A percentile compares a stretch with the other conserved stretches of the same genome.
Evolutionary conservation across 208 protist genomes (phyloP).

Genomic region (Leishmania amazonensis): DNA sequence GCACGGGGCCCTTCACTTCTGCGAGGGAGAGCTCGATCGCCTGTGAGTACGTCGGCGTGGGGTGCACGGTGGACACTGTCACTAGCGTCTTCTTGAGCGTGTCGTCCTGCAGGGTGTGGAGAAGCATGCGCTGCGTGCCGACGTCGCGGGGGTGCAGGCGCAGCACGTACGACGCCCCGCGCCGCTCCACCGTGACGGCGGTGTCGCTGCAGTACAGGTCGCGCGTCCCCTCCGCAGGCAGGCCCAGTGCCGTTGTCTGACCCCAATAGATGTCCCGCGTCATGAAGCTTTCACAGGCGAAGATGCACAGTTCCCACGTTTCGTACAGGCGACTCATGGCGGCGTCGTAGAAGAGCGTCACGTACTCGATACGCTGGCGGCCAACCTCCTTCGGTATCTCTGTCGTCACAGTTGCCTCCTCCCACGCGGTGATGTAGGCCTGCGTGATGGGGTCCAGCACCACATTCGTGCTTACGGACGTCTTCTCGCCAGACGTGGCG

Average conservation of each 20-base stretch:
- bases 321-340: slow-evolving; percentile 77
- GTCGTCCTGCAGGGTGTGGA: slow-evolving; percentile 64
- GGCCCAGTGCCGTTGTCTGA: slow-evolving; percentile 75
- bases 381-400: slow-evolving; percentile 46
- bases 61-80: slow-evolving; percentile 73
- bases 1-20: slow-evolving; percentile 66
- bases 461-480: slow-evolving; percentile 65
- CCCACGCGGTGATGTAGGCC: slow-evolving; percentile 79
- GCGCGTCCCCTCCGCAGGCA: slow-evolving; percentile 69
- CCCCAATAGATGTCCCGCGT: slow-evolving; percentile 83
- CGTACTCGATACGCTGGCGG: slow-evolving; percentile 74
- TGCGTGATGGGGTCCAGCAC: slow-evolving; percentile 89
- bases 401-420: slow-evolving; percentile 72
- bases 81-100: slow-evolving; percentile 75
- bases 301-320: slow-evolving; percentile 87
- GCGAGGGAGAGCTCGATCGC: slow-evolving; percentile 76
- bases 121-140: slow-evolving; percentile 60
- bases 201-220: slow-evolving; percentile 79
- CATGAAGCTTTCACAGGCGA: slow-evolving; percentile 66
- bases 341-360: slow-evolving; percentile 79
- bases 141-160: slow-evolving; percentile 76
- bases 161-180: slow-evolving; percentile 63
- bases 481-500: slow-evolving; percentile 43
- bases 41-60: slow-evolving; percentile 80
- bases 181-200: slow-evolving; percentile 44